These are phyloP conservation scores for Neofusicoccum sp. DNA, from an alignment of 2,329 filamentous ascomycete genomes.

Conservation along the genomic window DNA sequence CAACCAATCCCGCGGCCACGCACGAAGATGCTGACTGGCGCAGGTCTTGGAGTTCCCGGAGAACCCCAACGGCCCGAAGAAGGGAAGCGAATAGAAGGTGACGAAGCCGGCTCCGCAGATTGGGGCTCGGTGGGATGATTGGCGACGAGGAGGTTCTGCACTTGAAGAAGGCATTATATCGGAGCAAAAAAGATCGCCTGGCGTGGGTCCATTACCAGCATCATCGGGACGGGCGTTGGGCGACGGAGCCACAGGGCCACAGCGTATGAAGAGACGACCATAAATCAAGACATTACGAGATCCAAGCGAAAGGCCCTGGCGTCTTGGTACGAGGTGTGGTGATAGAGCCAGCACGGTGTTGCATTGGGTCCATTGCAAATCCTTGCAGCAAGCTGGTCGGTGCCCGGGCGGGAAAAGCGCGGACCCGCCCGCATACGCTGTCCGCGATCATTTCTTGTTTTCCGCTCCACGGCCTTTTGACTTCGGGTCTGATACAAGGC, in stretches of 20 bases:
- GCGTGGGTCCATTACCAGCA: neutral
- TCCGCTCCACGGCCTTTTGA: neutral
- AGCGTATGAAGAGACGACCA: neutral
- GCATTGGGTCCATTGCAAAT: neutral
- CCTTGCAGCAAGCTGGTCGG: neutral
- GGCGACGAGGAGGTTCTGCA: neutral
- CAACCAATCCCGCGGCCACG: neutral
- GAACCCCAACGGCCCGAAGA: conserved; percentile 4
- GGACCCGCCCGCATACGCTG: neutral
- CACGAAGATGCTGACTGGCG: neutral
- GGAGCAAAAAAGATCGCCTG: neutral
- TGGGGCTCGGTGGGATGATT: neutral
- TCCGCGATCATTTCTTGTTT: neutral
- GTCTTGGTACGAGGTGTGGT: neutral
- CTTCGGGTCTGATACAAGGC: neutral
- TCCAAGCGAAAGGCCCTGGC: neutral
- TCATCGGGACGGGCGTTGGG: neutral
- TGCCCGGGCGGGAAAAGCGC: neutral
- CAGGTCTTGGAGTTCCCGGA: conserved; percentile 11
- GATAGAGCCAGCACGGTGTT: neutral
- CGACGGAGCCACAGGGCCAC: neutral
- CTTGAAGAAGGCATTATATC: neutral
- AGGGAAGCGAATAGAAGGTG: conserved; percentile 1
- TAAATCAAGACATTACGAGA: conserved; percentile 3
- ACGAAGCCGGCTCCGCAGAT: neutral